Base-by-base conservation (phyloP, 2,329 filamentous ascomycete species). In the Ceratocystis albifundus region DNA sequence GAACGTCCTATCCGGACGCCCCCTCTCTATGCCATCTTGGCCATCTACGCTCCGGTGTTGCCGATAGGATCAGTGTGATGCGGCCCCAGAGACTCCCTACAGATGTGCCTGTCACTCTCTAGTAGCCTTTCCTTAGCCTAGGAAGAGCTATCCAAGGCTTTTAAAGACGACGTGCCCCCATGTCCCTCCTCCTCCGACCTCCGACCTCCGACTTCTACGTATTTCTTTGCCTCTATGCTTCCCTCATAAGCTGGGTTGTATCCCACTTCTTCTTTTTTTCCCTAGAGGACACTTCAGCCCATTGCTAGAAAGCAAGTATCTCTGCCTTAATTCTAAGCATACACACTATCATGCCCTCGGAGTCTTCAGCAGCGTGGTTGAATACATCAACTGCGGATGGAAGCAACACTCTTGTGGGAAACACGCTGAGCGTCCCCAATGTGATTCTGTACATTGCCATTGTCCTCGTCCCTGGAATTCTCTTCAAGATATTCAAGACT, bases 361-460 rank as follows among this genome's bases (percentile, higher is more conserved):
- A 66, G 28, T 66, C 66, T 15, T 65, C 64, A 22, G 57, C 64
- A 20, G 63, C 59, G 44, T 68, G 66, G 66, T 53, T 63, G 25
- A 68, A 68, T 30, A 44, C 50, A 59, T 62, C 63, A 17, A 59
- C 10, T 17, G 28, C 41, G 3, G 30, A 46, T 41, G 28, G 53
- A n/a, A 25, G 50, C 22, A 45, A 45, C 20, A 30, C 46, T 50
- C 53, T 62, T 25, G 28, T 44, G 20, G 28, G 57, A 66, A 73
- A 69, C 30, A 78, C 79, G 76, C 76, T 78, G 68, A 72, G 71
- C 61, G 65, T 78, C 64, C 71, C 75, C 36, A 68, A 78, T 17
- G 61, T 79, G 36, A 70, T 79, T 45, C 73, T 80, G 22, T 79
- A 79, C 69, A 71, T 81, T 64, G 78, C 78, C 45, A 73, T 80